Conservation (phyloP, 2,329 filamentous ascomycete genomes). For the Trichoderma harzianum region DNA sequence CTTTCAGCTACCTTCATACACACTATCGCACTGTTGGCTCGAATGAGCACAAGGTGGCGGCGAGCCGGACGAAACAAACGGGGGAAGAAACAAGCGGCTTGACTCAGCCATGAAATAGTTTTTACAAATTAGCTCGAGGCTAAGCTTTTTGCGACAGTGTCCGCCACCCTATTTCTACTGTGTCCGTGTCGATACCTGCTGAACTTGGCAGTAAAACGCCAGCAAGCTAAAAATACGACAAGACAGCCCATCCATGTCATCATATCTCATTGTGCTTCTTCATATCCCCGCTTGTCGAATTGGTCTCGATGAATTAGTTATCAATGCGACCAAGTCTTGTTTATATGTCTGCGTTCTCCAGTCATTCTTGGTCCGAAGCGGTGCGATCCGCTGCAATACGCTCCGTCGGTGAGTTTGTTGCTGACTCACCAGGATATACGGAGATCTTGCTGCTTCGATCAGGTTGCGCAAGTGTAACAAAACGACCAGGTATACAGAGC, state of each 20-base stretch:
- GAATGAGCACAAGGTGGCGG: not conserved
- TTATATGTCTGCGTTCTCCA: not conserved
- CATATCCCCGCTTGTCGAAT: not conserved
- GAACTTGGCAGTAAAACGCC: not conserved
- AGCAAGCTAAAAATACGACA: not conserved
- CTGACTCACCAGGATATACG: not conserved
- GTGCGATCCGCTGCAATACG: not conserved
- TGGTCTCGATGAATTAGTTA: not conserved
- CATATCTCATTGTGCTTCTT: not conserved
- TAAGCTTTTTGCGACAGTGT: conserved; percentile 17
- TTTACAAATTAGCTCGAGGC: conserved; percentile 4
- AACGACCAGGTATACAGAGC: not conserved
- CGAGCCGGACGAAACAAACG: not conserved
- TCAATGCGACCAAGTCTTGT: not conserved
- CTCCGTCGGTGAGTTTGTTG: not conserved
- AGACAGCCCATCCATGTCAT: not conserved
- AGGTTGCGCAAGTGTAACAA: not conserved
- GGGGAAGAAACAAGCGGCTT: not conserved
- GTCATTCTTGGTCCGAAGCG: not conserved
- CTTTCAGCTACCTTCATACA: not conserved
- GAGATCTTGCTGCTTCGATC: not conserved
- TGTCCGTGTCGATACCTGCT: not conserved
- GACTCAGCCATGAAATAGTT: not conserved
- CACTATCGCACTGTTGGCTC: not conserved
- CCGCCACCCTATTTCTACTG: not conserved